phyloP scores from a whole-genome alignment of 495 filamentous ascomycete species.

The Aspergillus nidulans region DNA sequence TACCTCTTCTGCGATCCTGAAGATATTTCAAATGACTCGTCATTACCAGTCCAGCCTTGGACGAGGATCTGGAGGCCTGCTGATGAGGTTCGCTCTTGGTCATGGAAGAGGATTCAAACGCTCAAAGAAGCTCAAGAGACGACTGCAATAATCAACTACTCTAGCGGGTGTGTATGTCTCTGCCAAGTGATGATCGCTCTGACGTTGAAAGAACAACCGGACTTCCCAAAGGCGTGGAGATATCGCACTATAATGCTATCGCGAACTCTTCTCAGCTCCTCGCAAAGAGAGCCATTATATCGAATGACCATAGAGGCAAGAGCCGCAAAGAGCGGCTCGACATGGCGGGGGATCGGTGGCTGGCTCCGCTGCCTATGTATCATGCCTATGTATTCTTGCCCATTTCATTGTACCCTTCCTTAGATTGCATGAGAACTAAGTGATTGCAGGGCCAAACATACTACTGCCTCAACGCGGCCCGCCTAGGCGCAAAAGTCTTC shows the following conservation, averaged over 20 bases:
- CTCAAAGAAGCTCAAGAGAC: neutral
- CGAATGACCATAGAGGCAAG: neutral
- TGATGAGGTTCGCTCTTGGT: conserved; percentile 4
- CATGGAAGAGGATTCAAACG: conserved; percentile 4
- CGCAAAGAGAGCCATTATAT: neutral
- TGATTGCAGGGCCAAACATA: conserved; percentile 8
- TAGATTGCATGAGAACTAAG: neutral
- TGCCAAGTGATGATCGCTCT: neutral
- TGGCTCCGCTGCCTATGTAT: conserved; percentile 4
- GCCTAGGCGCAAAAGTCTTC: conserved; percentile 9
- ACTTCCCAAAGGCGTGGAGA: conserved; percentile 9
- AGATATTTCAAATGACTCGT: neutral
- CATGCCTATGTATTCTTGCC: neutral
- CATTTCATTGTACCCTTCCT: neutral
- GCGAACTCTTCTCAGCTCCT: conserved; percentile 8
- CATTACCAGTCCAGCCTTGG: neutral
- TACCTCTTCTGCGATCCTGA: conserved; percentile 4
- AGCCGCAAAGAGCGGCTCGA: neutral
- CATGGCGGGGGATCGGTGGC: conserved; percentile 4
- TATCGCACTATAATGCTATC: conserved; percentile 9
- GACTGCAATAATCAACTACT: conserved; percentile 10
- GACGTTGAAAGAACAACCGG: conserved; percentile 6
- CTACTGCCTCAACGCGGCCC: conserved; percentile 12
- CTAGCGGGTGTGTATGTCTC: conserved; percentile 3
- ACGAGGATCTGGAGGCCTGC: conserved; percentile 3